Evolutionary conservation across 129 eudicot genomes (phyloP), one percentile per base, ranked within the genome.

Genomic region (Tanacetum coccineum): DNA sequence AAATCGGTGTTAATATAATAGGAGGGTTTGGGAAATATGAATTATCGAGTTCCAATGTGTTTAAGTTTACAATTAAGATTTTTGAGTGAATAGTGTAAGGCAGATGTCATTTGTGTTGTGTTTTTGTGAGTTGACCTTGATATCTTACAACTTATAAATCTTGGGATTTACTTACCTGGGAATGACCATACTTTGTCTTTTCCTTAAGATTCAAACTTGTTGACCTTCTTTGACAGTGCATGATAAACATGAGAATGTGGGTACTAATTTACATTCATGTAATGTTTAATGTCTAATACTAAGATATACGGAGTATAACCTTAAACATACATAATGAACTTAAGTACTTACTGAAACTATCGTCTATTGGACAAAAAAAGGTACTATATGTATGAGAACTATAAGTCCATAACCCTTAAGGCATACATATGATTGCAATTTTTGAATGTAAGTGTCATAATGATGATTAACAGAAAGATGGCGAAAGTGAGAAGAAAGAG

Each of bases 401-500:
- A 44, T 64, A 11, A 64, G 55, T 47, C 10, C 42, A 36, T 36
- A 36, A 36, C 42, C 42, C 32, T 18, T 20, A 2, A 28, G 4
- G 60, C 25, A 20, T 20, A 10, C 25, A 4, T 55, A 10, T 20
- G 19, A 13, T 1, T n/a, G 20, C 0, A 13, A 21, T 15, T 1
- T 25, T 40, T 1, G 22, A 58, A 39, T 70, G 46, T 36, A 51
- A 20, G 65, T 17, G 15, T 40, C n/a, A 44, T 14, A 36, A 21
- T 21, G 15, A 26, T 66, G 4, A 18, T 12, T 59, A 4, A 28
- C 81, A 79, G 79, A 69, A 84, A 12, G 58, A 60, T n/a, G 58
- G 36, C 67, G 17, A 64, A 42, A 74, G 68, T 53, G 79, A 75
- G 25, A 78, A 83, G 48, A 87, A 85, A 52, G 94, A 87, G 51